A percentile compares a stretch with the other conserved stretches of the same genome.
phyloP scores from a whole-genome alignment of 2,329 filamentous ascomycete species.

The Rhytidhysteron rufulum region DNA sequence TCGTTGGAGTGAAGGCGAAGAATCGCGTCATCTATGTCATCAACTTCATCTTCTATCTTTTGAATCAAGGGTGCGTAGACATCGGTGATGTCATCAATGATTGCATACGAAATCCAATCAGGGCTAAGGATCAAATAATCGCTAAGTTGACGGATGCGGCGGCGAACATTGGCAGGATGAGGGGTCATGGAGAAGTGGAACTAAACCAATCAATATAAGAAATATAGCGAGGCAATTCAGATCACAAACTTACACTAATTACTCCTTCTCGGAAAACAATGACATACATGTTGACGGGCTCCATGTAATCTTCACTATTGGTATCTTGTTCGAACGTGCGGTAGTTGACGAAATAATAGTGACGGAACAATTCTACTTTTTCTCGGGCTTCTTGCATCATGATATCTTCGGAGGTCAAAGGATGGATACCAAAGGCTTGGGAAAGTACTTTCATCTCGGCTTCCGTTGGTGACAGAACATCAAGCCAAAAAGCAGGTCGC shows the following conservation, averaged over 20 bases:
- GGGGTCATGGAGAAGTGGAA: constrained; percentile 98
- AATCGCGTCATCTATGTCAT: constrained; percentile 93
- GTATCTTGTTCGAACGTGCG: constrained; percentile 95
- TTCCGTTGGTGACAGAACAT: constrained; percentile 86
- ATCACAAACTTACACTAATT: constrained; percentile 53
- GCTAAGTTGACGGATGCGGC: constrained; percentile 85
- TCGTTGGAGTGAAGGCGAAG: constrained; percentile 68
- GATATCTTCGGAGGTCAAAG: constrained; percentile 92
- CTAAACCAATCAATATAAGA: no score
- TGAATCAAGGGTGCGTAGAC: constrained; percentile 91
- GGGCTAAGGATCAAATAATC: constrained; percentile 91
- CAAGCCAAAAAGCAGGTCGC: constrained; percentile 93
- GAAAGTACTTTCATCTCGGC: constrained; percentile 92
- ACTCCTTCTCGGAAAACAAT: constrained; percentile 95
- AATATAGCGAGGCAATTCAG: background rate
- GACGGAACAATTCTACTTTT: constrained; percentile 94
- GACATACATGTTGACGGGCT: constrained; percentile 96
- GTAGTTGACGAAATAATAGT: constrained; percentile 99
- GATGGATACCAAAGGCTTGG: constrained; percentile 93
- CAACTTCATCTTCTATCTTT: constrained; percentile 90
- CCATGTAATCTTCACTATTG: constrained; percentile 82
- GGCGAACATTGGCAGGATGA: constrained; percentile 91
- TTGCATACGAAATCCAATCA: constrained; percentile 97
- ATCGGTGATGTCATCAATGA: constrained; percentile 98
- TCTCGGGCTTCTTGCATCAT: constrained; percentile 96